Evolutionary conservation across 345 rosid species (phyloP), one percentile per base, ranked within the genome.

Genomic region (Syzygium aromaticum): DNA sequence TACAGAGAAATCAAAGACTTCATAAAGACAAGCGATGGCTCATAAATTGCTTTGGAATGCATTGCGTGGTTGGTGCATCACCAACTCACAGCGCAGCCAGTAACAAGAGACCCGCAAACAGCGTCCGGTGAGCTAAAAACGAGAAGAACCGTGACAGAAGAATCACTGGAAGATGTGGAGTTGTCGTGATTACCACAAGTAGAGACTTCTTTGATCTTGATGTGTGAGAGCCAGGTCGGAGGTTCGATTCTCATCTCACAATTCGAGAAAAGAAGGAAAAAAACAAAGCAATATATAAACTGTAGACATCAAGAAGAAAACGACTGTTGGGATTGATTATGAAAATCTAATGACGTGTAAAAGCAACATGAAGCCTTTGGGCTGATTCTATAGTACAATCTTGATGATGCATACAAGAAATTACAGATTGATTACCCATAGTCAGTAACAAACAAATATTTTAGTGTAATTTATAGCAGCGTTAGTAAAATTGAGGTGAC

Each of bases 91-190:
- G 92, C 89, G 85, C 90, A 89, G 22, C 90, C 92, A 8, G 19
- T 73, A 23, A 49, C 86, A 51, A 91, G 64, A 51, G 92, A 85
- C 15, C 90, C 92, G 30, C 86, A 85, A 8, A 88, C 91, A 51
- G 96, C 93, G 11, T 94, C 90, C 30, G 92, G 86, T 11, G 95
- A 92, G 85, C 95, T 90, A 19, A 92, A 86, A 13, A 93, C 87
- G 54, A 91, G 88, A 25, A 85, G 52, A 61, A 88, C 84, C 13
- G 93, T 89, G 52, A 84, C 46, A 11, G 91, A 90, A 38, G 91
- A 87, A 43, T 57, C 59, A 8, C 64, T 8, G 51, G 80, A 86
- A 23, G 54, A 43, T 17, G 52, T 8, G 1, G 15, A 27, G 30
- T 15, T 16, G 64, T 61, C 23, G 5, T 27, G 1, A 27, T 9